These are phyloP conservation scores for Diophrys appendiculata DNA, from an alignment of 73 alveolate genomes.

Conservation along the genomic window DNA sequence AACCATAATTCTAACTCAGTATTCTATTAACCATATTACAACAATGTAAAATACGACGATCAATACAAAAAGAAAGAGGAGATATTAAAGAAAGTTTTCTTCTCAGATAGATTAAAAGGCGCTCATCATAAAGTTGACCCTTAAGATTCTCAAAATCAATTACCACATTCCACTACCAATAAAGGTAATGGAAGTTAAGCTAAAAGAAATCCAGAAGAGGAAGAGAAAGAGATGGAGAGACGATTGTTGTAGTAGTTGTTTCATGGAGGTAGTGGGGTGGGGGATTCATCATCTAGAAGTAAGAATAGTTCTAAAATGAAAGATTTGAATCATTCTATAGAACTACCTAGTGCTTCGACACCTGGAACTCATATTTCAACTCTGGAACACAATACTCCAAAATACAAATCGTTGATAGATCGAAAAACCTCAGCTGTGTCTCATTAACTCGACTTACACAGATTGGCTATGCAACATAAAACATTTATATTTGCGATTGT, in stretches of 20 bases:
- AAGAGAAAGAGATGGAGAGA: slow-evolving; percentile 23
- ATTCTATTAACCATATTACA: slow-evolving; percentile 53
- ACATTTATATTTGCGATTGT: slow-evolving; percentile 37
- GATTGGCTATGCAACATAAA: slow-evolving; percentile 20
- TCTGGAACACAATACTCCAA: too few species aligned
- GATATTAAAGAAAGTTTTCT: slow-evolving; percentile 49
- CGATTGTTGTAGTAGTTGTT: slow-evolving; percentile 6
- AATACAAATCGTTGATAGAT: too few species aligned
- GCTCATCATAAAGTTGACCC: not conserved
- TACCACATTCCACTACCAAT: slow-evolving; percentile 1
- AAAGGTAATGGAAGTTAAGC: too few species aligned
- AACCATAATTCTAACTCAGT: slow-evolving; percentile 52
- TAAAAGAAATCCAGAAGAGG: not conserved
- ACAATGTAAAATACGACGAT: slow-evolving; percentile 53
- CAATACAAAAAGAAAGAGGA: slow-evolving; percentile 60
- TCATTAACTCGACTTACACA: slow-evolving; percentile 30
- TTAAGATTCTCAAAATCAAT: not conserved
- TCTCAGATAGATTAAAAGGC: slow-evolving; percentile 43
- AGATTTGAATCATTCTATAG: not conserved
- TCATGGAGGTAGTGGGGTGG: not conserved
- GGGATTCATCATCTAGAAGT: too few species aligned
- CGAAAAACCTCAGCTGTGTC: too few species aligned
- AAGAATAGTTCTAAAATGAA: not conserved
- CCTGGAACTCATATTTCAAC: slow-evolving; percentile 15
- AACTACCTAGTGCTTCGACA: slow-evolving; percentile 11